These are phyloP conservation scores for Aplosporella prunicola DNA, from an alignment of 2,329 filamentous ascomycete species.

Conservation along the genomic window DNA sequence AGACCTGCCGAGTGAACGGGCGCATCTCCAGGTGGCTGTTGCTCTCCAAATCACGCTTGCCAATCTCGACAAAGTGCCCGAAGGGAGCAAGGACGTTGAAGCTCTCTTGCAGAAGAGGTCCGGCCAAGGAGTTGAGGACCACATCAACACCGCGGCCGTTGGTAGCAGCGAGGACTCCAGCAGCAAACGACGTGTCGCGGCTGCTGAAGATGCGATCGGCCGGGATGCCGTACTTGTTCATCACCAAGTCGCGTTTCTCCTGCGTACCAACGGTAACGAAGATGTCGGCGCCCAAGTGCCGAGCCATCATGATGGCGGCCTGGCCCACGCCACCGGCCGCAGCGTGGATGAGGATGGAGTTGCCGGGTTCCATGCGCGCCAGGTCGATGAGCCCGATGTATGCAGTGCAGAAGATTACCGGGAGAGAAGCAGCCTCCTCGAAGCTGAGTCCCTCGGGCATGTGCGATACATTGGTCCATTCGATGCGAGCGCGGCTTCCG, in stretches of 20 bases:
- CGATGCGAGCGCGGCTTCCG: neutral
- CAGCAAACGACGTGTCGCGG: constrained; percentile 20
- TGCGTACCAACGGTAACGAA: constrained; percentile 21
- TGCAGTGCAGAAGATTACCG: constrained; percentile 14
- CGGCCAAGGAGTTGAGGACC: constrained; percentile 23
- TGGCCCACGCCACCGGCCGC: constrained; percentile 24
- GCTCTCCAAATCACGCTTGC: constrained; percentile 7
- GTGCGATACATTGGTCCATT: neutral
- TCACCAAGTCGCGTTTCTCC: constrained; percentile 20
- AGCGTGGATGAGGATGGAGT: constrained; percentile 24
- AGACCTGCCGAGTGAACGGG: constrained; percentile 12
- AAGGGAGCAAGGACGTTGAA: constrained; percentile 22
- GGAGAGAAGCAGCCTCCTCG: constrained; percentile 17
- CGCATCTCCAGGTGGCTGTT: constrained; percentile 8
- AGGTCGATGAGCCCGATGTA: constrained; percentile 14
- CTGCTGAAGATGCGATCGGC: constrained; percentile 24
- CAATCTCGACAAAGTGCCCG: constrained; percentile 22
- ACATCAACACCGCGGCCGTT: constrained; percentile 25
- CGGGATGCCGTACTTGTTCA: constrained; percentile 18
- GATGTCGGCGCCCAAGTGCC: constrained; percentile 19
- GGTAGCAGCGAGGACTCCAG: constrained; percentile 18
- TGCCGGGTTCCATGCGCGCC: constrained; percentile 10
- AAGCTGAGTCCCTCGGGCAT: constrained; percentile 13
- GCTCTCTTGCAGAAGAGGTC: constrained; percentile 17
- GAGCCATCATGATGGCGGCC: constrained; percentile 19